Evolutionary conservation across 768 basidiomycete species (phyloP), one percentile per base, ranked within the genome.

Genomic region (Tephrocybe sp.): DNA sequence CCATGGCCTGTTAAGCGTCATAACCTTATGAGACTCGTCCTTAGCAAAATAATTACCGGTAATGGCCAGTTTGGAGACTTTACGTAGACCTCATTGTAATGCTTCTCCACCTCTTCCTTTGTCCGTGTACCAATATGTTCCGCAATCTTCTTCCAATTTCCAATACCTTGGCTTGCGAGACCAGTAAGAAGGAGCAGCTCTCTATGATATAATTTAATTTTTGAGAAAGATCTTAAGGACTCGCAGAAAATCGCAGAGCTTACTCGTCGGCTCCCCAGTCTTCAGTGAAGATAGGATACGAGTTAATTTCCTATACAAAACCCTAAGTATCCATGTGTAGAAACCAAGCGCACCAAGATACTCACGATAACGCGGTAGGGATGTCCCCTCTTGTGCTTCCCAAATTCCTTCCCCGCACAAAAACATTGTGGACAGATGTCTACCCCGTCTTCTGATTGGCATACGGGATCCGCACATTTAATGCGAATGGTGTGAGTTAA

Each of bases 241-340:
- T 42, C 4, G 35, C 17, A 19, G 9, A 16, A 26, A 43, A 26
- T 39, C 17, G 46, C 35, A 2, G 73, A 17, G 20, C 85, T 68
- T 60, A 93, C 92, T 99, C 96, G 67, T 98, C 96, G 8, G 95
- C 96, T 34, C 94, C 96, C 97, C 96, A 98, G 65, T 96, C 92
- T 49, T 87, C 84, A 7, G 85, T 79, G 61, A 97, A 96, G 62
- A 99, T 97, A 2, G 96, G 97, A 68, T 95, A 92, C 7, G 96
- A 93, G 65, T 97, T 92, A 61, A 95, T 80, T 72, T 97, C 95
- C 94, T 95, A 64, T 10, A 45, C 14, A 51, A 34, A 26, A 3
- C 34, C 30, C 33, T 11, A 4, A 36, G 34, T 13, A 35, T 33
- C 17, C 20, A 34, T 11, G 30, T 10, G 16, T 33, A n/a, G 26